Percentiles rank a stretch among this genome's conserved stretches.
These are phyloP conservation scores for Truncatella angustata DNA, from an alignment of 2,329 filamentous ascomycete genomes.

Conservation along the genomic window DNA sequence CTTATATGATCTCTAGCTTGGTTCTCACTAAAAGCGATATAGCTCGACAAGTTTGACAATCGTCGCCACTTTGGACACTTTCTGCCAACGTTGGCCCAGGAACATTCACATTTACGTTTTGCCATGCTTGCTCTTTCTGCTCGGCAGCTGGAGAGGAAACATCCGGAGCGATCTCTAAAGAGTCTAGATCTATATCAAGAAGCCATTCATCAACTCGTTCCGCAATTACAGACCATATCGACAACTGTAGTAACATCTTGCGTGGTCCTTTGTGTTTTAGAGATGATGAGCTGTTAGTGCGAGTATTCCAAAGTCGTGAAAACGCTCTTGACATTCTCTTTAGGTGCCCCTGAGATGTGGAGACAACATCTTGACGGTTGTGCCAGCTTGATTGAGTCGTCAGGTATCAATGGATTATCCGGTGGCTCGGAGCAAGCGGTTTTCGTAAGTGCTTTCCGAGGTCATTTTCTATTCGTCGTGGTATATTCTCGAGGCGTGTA, in stretches of 20 bases:
- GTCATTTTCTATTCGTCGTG: no score
- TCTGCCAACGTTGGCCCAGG: slow-evolving; percentile 44
- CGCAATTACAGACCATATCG: slow-evolving; percentile 43
- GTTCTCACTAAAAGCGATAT: background rate
- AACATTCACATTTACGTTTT: slow-evolving; percentile 42
- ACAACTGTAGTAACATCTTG: slow-evolving; percentile 51
- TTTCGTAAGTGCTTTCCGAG: no score
- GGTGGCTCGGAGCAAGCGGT: slow-evolving; percentile 48
- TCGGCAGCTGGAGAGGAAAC: slow-evolving; percentile 46
- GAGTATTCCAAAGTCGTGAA: background rate
- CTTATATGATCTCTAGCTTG: background rate
- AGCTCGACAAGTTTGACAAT: slow-evolving; percentile 51
- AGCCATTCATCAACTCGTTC: slow-evolving; percentile 47
- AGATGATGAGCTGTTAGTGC: slow-evolving; percentile 45
- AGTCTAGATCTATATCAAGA: slow-evolving; percentile 49
- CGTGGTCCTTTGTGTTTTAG: slow-evolving; percentile 52
- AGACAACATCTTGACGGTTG: slow-evolving; percentile 51
- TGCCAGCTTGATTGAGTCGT: slow-evolving; percentile 47
- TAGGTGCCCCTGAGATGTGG: slow-evolving; percentile 42
- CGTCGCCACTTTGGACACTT: slow-evolving; percentile 46
- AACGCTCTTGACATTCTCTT: background rate
- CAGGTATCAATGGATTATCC: slow-evolving; percentile 49
- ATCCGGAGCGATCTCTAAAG: slow-evolving; percentile 14
- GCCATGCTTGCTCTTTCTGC: slow-evolving; percentile 51
- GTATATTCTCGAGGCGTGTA: no score